These are phyloP conservation scores for Eucalyptus pauciflora DNA, from an alignment of 345 rosid species.

Conservation along the genomic window DNA sequence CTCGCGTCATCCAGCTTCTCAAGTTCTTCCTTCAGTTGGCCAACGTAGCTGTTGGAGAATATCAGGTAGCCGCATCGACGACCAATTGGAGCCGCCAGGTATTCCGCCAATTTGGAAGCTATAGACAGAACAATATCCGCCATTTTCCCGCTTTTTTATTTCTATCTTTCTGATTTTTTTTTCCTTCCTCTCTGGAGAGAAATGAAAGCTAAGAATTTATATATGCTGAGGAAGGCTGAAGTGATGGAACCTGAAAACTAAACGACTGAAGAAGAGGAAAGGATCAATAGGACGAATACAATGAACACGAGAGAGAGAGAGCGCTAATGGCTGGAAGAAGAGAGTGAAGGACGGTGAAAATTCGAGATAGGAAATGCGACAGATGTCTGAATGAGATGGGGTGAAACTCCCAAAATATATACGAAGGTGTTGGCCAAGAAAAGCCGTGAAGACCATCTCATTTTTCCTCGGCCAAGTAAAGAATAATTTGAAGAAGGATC, in stretches of 20 bases:
- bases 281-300: not conserved
- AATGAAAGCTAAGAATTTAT: not conserved
- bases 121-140: accelerated
- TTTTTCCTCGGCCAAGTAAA: no score
- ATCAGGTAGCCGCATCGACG: not conserved
- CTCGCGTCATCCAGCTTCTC: accelerated
- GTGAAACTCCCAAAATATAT: not conserved
- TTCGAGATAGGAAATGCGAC: not conserved
- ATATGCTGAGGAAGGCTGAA: not conserved
- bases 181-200: not conserved
- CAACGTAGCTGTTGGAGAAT: not conserved
- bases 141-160: no score
- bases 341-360: not conserved
- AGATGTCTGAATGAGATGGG: not conserved
- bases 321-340: not conserved
- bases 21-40: not conserved
- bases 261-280: not conserved
- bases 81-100: not conserved
- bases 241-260: not conserved
- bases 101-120: not conserved
- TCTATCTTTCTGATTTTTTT: not conserved
- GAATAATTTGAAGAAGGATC: not conserved
- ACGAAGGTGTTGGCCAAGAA: not conserved
- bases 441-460: not conserved
- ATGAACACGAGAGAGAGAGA: not conserved